These are phyloP conservation scores for Rhododendron henanense DNA, from an alignment of 148 eudicot genomes.

Conservation along the genomic window DNA sequence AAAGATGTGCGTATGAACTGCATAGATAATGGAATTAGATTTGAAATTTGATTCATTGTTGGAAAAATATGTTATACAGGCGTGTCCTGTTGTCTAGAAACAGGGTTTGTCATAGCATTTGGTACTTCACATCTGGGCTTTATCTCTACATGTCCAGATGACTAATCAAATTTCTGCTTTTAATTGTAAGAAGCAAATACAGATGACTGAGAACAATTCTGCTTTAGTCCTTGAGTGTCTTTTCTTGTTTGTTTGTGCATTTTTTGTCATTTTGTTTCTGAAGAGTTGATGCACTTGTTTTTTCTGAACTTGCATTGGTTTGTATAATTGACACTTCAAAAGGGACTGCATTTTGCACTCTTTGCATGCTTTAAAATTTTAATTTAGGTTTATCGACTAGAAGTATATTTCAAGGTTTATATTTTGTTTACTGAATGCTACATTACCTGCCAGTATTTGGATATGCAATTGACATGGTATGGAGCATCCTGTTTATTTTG, in stretches of 20 bases:
- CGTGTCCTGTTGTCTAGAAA: background rate
- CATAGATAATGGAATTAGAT: background rate
- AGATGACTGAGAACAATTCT: background rate
- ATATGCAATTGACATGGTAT: background rate
- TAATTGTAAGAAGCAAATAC: background rate
- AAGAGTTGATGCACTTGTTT: background rate
- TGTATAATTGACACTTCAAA: background rate
- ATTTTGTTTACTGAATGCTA: background rate
- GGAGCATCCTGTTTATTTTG: background rate
- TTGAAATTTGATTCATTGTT: background rate
- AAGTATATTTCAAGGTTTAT: background rate
- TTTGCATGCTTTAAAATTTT: background rate
- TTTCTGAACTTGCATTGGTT: background rate
- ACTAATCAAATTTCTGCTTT: background rate
- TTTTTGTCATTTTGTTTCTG: background rate
- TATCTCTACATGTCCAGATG: background rate
- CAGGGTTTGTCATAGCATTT: background rate
- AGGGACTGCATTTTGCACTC: background rate
- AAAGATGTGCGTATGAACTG: background rate
- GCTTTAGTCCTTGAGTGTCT: background rate
- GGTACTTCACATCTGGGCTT: background rate
- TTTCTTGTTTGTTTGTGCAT: background rate
- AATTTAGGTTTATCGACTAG: background rate
- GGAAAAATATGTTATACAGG: background rate
- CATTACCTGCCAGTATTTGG: background rate